These are phyloP conservation scores for Sutorius australiensis DNA, from an alignment of 768 basidiomycete genomes.

Conservation along the genomic window DNA sequence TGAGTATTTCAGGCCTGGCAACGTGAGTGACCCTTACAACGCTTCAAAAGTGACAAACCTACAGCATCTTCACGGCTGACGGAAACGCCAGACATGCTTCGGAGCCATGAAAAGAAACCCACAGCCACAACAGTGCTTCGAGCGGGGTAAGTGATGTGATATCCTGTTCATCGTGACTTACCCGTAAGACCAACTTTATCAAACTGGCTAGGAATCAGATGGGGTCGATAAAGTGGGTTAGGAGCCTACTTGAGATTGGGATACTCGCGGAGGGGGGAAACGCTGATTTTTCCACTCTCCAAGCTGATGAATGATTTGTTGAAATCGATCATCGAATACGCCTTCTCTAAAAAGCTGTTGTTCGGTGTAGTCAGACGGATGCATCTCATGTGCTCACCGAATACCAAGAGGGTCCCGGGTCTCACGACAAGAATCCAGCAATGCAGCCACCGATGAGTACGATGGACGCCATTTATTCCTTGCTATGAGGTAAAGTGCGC, in stretches of 20 bases:
- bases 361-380: neutral
- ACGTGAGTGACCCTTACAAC: slow-evolving; percentile 4
- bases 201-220: slow-evolving; percentile 46
- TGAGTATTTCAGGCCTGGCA: slow-evolving; percentile 77
- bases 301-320: slow-evolving; percentile 54
- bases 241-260: slow-evolving; percentile 63
- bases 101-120: slow-evolving; percentile 69
- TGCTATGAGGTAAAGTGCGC: slow-evolving; percentile 55
- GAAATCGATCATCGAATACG: slow-evolving; percentile 53
- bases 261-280: slow-evolving; percentile 81
- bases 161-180: slow-evolving; percentile 30
- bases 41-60: slow-evolving; percentile 29
- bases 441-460: slow-evolving; percentile 50
- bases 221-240: neutral
- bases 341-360: slow-evolving; percentile 41
- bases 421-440: slow-evolving; percentile 53
- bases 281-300: slow-evolving; percentile 71
- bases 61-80: slow-evolving; percentile 76
- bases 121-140: slow-evolving; percentile 77
- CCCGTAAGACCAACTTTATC: slow-evolving; percentile 87
- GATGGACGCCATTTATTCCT: slow-evolving; percentile 66
- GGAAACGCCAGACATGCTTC: slow-evolving; percentile 75
- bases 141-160: slow-evolving; percentile 14
- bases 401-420: slow-evolving; percentile 57
- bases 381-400: slow-evolving; percentile 37